A percentile compares a stretch with the other conserved stretches of the same genome.
Evolutionary conservation across 2,329 filamentous ascomycete species (phyloP).

Genomic region (Pestalotiopsis sp.): DNA sequence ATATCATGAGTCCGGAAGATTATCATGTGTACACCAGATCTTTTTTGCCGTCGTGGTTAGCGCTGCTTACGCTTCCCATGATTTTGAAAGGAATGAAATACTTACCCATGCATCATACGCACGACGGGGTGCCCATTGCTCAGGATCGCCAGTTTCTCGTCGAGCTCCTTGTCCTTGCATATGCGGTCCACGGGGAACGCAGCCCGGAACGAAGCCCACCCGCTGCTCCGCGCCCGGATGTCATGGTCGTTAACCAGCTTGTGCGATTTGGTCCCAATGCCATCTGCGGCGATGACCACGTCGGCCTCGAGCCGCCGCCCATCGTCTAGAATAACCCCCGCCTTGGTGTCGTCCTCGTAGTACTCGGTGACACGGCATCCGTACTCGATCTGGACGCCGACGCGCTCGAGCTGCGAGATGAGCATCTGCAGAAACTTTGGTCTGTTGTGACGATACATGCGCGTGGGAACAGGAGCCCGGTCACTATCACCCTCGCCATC

Average conservation of each 20-base stretch:
- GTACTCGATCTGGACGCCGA: slow-evolving; percentile 22
- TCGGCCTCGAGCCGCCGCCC: not conserved
- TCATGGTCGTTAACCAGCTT: slow-evolving; percentile 23
- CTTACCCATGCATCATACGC: slow-evolving; percentile 10
- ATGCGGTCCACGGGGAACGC: slow-evolving; percentile 2
- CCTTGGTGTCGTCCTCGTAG: slow-evolving; percentile 12
- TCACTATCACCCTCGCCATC: too few species aligned
- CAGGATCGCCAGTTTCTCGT: not conserved
- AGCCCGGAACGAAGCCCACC: not conserved
- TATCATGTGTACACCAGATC: not conserved
- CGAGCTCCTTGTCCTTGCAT: not conserved
- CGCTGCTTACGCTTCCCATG: not conserved
- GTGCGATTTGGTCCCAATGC: slow-evolving; percentile 21
- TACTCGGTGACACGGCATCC: slow-evolving; percentile 20
- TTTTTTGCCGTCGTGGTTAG: not conserved
- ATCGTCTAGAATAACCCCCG: slow-evolving; percentile 5
- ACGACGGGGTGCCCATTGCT: not conserved
- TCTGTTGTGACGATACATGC: slow-evolving; percentile 19
- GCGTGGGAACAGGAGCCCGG: not conserved
- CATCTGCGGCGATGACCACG: slow-evolving; percentile 5
- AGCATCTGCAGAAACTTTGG: slow-evolving; percentile 23
- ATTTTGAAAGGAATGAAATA: not conserved
- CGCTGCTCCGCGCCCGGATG: slow-evolving; percentile 13
- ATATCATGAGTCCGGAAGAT: slow-evolving; percentile 7
- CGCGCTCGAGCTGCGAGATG: slow-evolving; percentile 19